Evolutionary conservation across 768 basidiomycete species (phyloP).

Genomic region (Russula lepida): DNA sequence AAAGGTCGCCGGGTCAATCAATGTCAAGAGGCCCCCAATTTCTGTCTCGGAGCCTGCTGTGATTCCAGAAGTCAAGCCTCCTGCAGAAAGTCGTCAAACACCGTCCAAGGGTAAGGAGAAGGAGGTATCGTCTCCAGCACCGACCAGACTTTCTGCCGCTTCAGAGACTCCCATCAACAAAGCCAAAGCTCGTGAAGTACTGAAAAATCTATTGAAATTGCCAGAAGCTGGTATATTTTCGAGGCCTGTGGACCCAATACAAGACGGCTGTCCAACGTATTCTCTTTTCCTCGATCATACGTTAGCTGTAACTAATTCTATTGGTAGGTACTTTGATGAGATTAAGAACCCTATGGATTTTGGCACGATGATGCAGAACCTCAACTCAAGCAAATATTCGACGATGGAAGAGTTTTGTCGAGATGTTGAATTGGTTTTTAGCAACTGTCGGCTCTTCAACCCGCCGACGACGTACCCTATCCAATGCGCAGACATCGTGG

Average conservation of each 20-base stretch:
- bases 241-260: conserved; percentile 73
- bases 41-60: not conserved
- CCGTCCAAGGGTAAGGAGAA: conserved; percentile 51
- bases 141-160: conserved; percentile 30
- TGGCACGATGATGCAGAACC: conserved; percentile 63
- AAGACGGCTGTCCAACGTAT: conserved; percentile 87
- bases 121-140: conserved; percentile 33
- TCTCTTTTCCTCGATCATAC: conserved; percentile 26
- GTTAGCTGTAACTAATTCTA: conserved; percentile 5
- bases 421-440: conserved; percentile 77
- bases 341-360: conserved; percentile 93
- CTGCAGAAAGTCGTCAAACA: conserved; percentile 26
- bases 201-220: conserved; percentile 50
- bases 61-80: conserved; percentile 6
- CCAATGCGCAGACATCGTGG: conserved; percentile 62
- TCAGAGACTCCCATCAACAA: conserved; percentile 54
- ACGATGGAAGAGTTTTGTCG: conserved; percentile 76
- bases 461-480: conserved; percentile 69
- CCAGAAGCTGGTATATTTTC: conserved; percentile 68
- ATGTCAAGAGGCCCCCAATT: conserved; percentile 16
- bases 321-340: conserved; percentile 77
- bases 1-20: conserved; percentile 14
- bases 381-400: conserved; percentile 57
- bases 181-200: conserved; percentile 72
- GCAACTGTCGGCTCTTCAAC: conserved; percentile 91